A percentile compares a stretch with the other conserved stretches of the same genome.
Evolutionary conservation across 441 rosid species (phyloP).

Genomic region (Dalechampia spathulata): DNA sequence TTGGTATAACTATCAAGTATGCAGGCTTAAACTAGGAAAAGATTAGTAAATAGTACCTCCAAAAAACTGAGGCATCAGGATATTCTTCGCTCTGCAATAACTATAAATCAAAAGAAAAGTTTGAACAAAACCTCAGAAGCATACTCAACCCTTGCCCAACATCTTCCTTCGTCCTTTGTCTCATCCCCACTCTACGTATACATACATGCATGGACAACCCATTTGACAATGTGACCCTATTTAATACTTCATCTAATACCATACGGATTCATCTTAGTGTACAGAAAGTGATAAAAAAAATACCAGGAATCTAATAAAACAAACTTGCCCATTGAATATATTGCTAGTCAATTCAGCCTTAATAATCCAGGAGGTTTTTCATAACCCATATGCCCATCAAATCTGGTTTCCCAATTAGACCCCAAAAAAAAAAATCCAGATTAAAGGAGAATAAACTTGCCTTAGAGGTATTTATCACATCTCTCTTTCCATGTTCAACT

Average conservation of each 20-base stretch:
- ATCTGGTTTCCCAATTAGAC: neutral
- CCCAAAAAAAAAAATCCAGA: neutral
- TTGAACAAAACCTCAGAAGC: neutral
- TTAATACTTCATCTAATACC: neutral
- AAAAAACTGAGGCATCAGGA: slow-evolving; percentile 15
- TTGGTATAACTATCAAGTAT: neutral
- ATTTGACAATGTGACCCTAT: no score
- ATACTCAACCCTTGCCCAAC: neutral
- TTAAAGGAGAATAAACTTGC: slow-evolving; percentile 13
- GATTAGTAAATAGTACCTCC: slow-evolving; percentile 25
- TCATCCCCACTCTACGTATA: no score
- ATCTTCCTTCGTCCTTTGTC: no score
- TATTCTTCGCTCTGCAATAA: slow-evolving; percentile 25
- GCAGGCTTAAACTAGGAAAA: slow-evolving; percentile 7
- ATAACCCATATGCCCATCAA: no score
- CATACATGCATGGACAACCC: no score
- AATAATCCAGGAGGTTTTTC: neutral
- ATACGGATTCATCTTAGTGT: neutral
- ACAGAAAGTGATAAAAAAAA: neutral
- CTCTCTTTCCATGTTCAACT: slow-evolving; percentile 25
- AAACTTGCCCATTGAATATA: neutral
- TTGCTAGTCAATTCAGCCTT: neutral
- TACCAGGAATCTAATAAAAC: neutral
- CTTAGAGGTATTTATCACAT: slow-evolving; percentile 13
- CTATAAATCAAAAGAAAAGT: neutral